Conservation (phyloP, 495 filamentous ascomycete genomes). For the Emericellopsis terricola region DNA sequence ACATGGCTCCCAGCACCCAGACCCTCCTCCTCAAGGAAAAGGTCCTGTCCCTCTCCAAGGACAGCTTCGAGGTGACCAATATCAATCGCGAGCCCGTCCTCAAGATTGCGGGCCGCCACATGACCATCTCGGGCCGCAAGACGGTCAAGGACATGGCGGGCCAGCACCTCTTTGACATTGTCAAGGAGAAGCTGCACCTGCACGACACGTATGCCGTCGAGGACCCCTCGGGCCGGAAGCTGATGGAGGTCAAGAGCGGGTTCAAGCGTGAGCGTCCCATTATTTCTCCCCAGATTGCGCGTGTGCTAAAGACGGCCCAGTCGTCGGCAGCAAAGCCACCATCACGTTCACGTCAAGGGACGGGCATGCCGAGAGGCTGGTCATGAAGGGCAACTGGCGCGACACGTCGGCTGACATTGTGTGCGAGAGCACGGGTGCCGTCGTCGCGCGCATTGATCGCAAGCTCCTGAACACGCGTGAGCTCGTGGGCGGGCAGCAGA, state of each 20-base stretch:
- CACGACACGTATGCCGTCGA: conserved; percentile 30
- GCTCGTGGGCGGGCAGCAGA: conserved; percentile 37
- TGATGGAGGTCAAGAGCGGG: conserved; percentile 32
- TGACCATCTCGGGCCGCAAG: conserved; percentile 21
- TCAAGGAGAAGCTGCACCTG: conserved; percentile 29
- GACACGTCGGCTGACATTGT: conserved; percentile 29
- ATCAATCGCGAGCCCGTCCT: conserved; percentile 26
- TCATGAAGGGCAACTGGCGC: conserved; percentile 31
- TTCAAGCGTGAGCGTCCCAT: conserved; percentile 23
- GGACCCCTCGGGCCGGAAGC: conserved; percentile 17
- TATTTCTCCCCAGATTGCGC: too few relatives aligned
- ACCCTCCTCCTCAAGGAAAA: conserved; percentile 36
- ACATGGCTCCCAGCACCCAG: conserved; percentile 25
- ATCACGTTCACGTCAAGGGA: conserved; percentile 23
- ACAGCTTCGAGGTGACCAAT: conserved; percentile 36
- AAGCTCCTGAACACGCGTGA: conserved; percentile 34
- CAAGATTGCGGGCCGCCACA: conserved; percentile 30
- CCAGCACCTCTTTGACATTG: conserved; percentile 31
- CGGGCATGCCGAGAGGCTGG: conserved; percentile 11
- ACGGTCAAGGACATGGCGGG: conserved; percentile 24
- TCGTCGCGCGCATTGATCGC: conserved; percentile 36
- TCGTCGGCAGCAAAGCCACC: conserved; percentile 8
- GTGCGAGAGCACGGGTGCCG: conserved; percentile 18
- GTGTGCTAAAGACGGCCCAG: too few relatives aligned
- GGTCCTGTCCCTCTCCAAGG: conserved; percentile 32